Conservation (phyloP, 176 grass and related monocot genomes). For the Triticum dicoccoides region DNA sequence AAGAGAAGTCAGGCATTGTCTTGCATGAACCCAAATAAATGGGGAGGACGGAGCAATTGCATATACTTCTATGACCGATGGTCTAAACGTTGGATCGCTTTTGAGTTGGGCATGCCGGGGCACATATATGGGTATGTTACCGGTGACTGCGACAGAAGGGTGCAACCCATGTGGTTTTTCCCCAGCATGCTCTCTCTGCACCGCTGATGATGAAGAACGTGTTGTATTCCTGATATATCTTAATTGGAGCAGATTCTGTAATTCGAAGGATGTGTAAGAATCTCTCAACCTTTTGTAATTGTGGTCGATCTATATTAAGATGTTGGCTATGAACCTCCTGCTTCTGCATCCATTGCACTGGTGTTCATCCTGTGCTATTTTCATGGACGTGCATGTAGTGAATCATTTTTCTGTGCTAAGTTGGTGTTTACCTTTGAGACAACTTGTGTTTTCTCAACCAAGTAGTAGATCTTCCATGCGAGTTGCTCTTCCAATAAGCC, state of each 20-base stretch:
- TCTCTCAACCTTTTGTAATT: neutral
- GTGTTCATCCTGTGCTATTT: neutral
- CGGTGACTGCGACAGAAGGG: neutral
- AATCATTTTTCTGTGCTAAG: too few species aligned
- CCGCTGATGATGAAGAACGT: neutral
- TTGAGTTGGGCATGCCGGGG: neutral
- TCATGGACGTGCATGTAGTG: neutral
- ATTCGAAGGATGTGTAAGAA: neutral
- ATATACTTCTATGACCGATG: neutral
- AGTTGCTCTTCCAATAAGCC: too few species aligned
- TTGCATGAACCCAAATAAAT: neutral
- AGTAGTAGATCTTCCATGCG: too few species aligned
- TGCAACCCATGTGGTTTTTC: neutral
- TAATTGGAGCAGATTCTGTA: neutral
- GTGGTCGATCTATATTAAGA: neutral
- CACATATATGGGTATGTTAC: neutral
- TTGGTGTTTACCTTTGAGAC: too few species aligned
- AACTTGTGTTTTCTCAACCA: too few species aligned
- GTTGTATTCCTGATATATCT: neutral
- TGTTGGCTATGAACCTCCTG: too few species aligned
- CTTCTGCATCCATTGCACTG: neutral
- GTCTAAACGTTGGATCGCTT: neutral
- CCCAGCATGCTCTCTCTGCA: neutral
- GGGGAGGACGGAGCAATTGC: neutral
- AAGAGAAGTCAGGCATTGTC: neutral